Evolutionary conservation across 768 basidiomycete species (phyloP).

Genomic region (Collybiopsis confluens): DNA sequence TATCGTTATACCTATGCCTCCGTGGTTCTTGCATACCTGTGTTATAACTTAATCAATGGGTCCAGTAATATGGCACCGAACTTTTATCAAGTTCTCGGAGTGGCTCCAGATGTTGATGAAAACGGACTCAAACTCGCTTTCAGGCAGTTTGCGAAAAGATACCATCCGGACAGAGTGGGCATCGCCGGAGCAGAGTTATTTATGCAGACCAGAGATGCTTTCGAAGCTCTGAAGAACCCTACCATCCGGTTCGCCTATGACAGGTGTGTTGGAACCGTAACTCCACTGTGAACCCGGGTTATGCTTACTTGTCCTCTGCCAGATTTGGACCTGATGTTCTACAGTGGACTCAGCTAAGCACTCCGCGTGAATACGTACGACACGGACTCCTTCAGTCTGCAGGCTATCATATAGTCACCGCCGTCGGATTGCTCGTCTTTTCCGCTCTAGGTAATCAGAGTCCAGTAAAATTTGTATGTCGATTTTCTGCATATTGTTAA

Average conservation of each 20-base stretch:
- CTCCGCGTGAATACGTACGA: conserved; percentile 63
- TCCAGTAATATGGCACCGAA: conserved; percentile 58
- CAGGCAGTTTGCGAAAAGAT: conserved; percentile 64
- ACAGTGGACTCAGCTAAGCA: conserved; percentile 56
- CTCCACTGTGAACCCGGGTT: not conserved
- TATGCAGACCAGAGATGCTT: conserved; percentile 67
- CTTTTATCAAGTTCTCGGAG: conserved; percentile 73
- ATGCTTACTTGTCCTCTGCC: not conserved
- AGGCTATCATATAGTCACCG: conserved; percentile 64
- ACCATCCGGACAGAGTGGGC: conserved; percentile 75
- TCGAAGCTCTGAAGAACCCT: conserved; percentile 76
- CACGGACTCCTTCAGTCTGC: conserved; percentile 59
- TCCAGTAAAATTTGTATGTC: conserved; percentile 62
- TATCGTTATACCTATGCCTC: conserved; percentile 60
- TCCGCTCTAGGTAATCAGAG: conserved; percentile 58
- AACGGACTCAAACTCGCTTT: conserved; percentile 66
- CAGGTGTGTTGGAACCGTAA: conserved; percentile 39
- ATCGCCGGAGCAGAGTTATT: conserved; percentile 58
- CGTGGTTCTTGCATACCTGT: conserved; percentile 62
- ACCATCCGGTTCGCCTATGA: conserved; percentile 82
- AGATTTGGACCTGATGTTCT: conserved; percentile 79
- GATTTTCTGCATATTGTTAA: not conserved
- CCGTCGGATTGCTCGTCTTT: conserved; percentile 54
- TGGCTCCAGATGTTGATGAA: conserved; percentile 61
- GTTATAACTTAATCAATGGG: conserved; percentile 59